Conservation (phyloP, 768 basidiomycete species). For the Suillus clintonianus region DNA sequence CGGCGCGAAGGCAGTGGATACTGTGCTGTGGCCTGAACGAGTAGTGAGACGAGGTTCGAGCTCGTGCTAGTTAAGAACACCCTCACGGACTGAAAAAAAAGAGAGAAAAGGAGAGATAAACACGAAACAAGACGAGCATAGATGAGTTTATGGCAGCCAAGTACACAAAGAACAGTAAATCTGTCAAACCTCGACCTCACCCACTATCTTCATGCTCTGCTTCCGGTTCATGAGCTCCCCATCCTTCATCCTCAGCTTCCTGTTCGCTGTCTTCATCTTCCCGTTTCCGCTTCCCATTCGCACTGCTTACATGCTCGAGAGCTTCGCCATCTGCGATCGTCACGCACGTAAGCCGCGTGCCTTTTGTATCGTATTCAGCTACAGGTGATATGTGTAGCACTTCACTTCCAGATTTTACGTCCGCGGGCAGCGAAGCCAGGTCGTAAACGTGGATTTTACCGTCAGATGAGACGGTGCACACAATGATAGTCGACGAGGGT, state of each 20-base stretch:
- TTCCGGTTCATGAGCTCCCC: conserved; percentile 19
- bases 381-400: conserved; percentile 50
- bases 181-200: conserved; percentile 15
- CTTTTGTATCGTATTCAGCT: conserved; percentile 79
- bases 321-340: conserved; percentile 55
- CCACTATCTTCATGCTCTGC: conserved; percentile 28
- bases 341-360: conserved; percentile 80
- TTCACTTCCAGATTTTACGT: conserved; percentile 16
- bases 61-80: not conserved
- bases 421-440: conserved; percentile 49
- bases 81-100: not conserved
- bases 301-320: conserved; percentile 12
- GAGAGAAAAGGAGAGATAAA: not conserved
- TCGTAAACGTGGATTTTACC: conserved; percentile 83
- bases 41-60: not conserved
- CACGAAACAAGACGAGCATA: not conserved
- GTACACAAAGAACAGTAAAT: not conserved
- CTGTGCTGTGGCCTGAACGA: not conserved
- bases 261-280: conserved; percentile 34
- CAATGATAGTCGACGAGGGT: conserved; percentile 55
- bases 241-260: conserved; percentile 35
- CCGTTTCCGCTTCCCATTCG: conserved; percentile 40
- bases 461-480: conserved; percentile 86
- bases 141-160: not conserved
- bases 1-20: not conserved